Evolutionary conservation across 2,329 filamentous ascomycete genomes (phyloP).

Genomic region (Didymella glomerata): DNA sequence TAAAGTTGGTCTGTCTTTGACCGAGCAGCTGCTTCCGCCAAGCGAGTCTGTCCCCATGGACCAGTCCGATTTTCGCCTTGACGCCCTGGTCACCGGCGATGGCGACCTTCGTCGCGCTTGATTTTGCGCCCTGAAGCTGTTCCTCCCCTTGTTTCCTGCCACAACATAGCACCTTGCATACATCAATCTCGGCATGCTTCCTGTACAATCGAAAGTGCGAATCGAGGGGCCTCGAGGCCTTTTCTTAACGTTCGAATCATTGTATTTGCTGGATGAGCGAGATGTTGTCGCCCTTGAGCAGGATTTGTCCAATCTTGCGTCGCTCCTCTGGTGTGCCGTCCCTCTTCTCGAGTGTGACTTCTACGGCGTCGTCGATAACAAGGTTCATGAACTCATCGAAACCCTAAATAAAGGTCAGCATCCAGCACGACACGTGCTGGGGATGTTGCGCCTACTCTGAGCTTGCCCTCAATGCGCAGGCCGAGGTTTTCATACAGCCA

Average conservation of each 20-base stretch:
- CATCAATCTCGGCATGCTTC: constrained; percentile 10
- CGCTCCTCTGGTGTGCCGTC: constrained; percentile 74
- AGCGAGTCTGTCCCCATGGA: constrained; percentile 75
- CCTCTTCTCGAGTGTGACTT: constrained; percentile 87
- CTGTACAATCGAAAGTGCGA: constrained; percentile 19
- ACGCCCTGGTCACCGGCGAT: constrained; percentile 78
- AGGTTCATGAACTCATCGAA: constrained; percentile 99
- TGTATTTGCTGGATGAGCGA: constrained; percentile 70
- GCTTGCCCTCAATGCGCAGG: constrained; percentile 95
- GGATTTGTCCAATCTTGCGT: constrained; percentile 80
- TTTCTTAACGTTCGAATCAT: constrained; percentile 21
- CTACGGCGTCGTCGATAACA: constrained; percentile 92
- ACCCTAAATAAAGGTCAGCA: constrained; percentile 65
- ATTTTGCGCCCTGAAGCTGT: constrained; percentile 6
- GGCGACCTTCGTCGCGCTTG: constrained; percentile 59
- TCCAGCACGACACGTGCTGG: constrained; percentile 2
- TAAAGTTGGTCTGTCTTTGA: constrained; percentile 79
- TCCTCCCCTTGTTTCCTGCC: constrained; percentile 5
- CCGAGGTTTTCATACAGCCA: constrained; percentile 97
- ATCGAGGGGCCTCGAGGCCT: constrained; percentile 6
- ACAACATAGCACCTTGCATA: constrained; percentile 10
- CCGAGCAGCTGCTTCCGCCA: constrained; percentile 79
- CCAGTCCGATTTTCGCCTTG: constrained; percentile 78
- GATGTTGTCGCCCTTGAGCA: constrained; percentile 89
- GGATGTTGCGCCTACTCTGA: constrained; percentile 70